Percentiles rank a stretch among this genome's conserved stretches.
phyloP scores from a whole-genome alignment of 2,329 filamentous ascomycete species.

The Immersiporthe knoxdaviesiana region DNA sequence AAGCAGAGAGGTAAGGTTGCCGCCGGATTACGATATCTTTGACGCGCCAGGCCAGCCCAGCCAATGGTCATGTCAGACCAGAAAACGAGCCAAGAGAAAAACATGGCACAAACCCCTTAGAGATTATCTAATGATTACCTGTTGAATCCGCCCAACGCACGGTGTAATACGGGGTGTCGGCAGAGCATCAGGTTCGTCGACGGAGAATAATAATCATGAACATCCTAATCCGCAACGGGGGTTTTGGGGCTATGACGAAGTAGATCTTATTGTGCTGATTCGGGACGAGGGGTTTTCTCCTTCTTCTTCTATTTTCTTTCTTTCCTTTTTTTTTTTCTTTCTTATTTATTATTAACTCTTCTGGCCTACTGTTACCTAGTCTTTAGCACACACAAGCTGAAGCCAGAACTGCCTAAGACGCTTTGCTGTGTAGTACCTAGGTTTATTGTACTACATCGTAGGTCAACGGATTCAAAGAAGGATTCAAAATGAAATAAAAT shows the following conservation, averaged over 20 bases:
- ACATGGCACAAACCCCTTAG: not conserved
- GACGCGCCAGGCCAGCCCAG: not conserved
- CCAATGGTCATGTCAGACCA: not conserved
- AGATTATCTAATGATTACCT: not conserved
- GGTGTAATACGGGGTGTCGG: not conserved
- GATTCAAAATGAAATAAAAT: too few species aligned
- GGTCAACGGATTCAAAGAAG: too few species aligned
- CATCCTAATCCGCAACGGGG: not conserved
- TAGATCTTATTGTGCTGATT: not conserved
- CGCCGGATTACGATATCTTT: not conserved
- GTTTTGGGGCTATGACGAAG: not conserved
- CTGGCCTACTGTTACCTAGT: too few species aligned
- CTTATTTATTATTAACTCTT: too few species aligned
- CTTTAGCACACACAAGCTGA: not conserved
- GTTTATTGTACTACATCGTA: not conserved
- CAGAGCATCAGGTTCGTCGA: not conserved
- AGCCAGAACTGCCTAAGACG: not conserved
- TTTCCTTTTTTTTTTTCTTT: too few species aligned
- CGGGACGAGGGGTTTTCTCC: too few species aligned
- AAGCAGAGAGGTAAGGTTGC: not conserved
- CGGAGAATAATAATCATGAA: not conserved
- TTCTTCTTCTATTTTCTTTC: too few species aligned
- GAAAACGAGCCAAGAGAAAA: not conserved
- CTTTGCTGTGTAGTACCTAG: too few species aligned
- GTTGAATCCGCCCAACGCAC: not conserved